Evolutionary conservation across 805 yeast species (phyloP).

Genomic region (Starmera amethionina): DNA sequence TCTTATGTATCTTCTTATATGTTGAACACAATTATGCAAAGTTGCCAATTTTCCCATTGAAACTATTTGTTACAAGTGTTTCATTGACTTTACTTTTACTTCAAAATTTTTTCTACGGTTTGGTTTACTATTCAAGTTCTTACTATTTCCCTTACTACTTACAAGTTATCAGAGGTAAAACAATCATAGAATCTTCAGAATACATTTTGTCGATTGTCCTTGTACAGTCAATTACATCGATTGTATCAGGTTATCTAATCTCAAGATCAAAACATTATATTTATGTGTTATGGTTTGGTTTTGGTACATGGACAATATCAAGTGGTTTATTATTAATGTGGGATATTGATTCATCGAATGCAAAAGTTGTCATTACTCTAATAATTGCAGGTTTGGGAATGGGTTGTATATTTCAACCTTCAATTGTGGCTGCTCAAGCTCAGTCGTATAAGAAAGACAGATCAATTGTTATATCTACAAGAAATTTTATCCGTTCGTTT

Average conservation of each 20-base stretch:
- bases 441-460: slow-evolving; percentile 38
- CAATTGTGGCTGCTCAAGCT: slow-evolving; percentile 43
- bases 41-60: slow-evolving; percentile 46
- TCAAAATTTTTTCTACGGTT: slow-evolving; percentile 38
- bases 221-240: slow-evolving; percentile 2
- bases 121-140: slow-evolving; percentile 32
- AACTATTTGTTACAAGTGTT: slow-evolving; percentile 27
- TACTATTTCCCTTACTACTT: slow-evolving; percentile 39
- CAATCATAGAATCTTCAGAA: slow-evolving; percentile 10
- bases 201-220: slow-evolving; percentile 3
- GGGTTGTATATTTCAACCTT: slow-evolving; percentile 1
- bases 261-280: slow-evolving; percentile 2
- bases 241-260: slow-evolving; percentile 3
- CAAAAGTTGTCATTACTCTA: slow-evolving; percentile 23
- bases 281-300: slow-evolving; percentile 16
- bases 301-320: slow-evolving; percentile 18
- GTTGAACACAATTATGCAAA: slow-evolving; percentile 39
- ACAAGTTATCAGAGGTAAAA: slow-evolving; percentile 14
- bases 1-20: slow-evolving; percentile 30
- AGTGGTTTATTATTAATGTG: not conserved
- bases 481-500: slow-evolving; percentile 44
- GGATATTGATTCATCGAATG: slow-evolving; percentile 6
- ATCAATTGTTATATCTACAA: slow-evolving; percentile 44
- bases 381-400: slow-evolving; percentile 28
- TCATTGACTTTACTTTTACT: slow-evolving; percentile 14